Conservation (phyloP, 495 filamentous ascomycete genomes). For the Penicillium macrosclerotiorum region DNA sequence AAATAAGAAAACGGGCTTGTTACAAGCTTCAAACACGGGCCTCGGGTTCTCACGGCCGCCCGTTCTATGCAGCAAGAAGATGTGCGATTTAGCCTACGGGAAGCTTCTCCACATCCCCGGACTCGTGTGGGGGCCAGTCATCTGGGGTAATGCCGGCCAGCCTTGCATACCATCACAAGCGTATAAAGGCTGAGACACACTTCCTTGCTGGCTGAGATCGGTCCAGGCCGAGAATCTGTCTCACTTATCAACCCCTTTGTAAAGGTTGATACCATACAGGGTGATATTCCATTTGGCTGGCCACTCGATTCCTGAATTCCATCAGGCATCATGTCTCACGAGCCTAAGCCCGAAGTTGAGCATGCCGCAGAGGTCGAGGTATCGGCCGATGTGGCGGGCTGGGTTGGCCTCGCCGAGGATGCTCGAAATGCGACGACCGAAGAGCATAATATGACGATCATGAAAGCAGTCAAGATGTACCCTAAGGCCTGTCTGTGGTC, state of each 20-base stretch:
- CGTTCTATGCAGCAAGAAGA: neutral
- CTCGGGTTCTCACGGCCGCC: neutral
- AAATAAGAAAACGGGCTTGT: neutral
- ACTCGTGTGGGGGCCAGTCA: neutral
- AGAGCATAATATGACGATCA: slow-evolving; percentile 36
- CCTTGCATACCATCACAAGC: neutral
- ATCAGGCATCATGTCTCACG: neutral
- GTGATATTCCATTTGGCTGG: neutral
- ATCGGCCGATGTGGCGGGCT: neutral
- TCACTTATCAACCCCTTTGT: neutral
- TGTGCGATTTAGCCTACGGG: neutral
- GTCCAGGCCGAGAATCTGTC: neutral
- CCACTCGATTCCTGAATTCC: neutral
- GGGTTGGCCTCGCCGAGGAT: slow-evolving; percentile 16
- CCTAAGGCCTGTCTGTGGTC: slow-evolving; percentile 52
- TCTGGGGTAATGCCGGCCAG: neutral
- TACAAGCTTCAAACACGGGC: neutral
- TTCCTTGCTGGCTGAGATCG: neutral
- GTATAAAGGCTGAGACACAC: neutral
- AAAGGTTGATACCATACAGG: neutral
- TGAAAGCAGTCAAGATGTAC: slow-evolving; percentile 43
- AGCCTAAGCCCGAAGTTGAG: neutral
- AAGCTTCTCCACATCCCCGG: neutral
- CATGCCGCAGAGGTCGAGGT: neutral
- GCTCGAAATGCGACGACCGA: slow-evolving; percentile 37